phyloP scores from a whole-genome alignment of 2,329 filamentous ascomycete genomes.

The Venturia aucupariae region DNA sequence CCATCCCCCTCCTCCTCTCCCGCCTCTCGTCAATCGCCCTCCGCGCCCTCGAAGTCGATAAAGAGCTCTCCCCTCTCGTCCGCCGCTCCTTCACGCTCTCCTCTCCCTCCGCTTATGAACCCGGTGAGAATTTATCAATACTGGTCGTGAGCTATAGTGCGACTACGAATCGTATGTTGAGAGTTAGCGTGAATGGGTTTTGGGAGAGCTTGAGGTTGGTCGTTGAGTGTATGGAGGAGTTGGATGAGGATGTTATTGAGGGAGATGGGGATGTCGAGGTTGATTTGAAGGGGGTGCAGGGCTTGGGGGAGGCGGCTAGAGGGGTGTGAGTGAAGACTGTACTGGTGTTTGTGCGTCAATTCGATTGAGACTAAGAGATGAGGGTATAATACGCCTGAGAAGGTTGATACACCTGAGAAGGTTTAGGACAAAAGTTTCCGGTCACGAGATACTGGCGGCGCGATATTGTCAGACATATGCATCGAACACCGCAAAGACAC shows the following conservation, averaged over 20 bases:
- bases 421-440: no score
- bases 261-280: constrained; percentile 32
- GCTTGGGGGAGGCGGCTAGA: not conserved
- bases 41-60: constrained; percentile 70
- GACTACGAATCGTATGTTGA: constrained; percentile 90
- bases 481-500: no score
- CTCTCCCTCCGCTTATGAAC: constrained; percentile 14
- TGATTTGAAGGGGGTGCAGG: constrained; percentile 15
- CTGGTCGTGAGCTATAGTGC: constrained; percentile 72
- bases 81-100: constrained; percentile 57
- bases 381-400: no score
- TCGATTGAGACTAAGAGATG: no score
- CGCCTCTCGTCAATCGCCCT: constrained; percentile 70
- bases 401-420: no score
- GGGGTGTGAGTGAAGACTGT: not conserved
- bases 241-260: constrained; percentile 74
- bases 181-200: constrained; percentile 92
- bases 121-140: constrained; percentile 27
- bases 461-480: no score
- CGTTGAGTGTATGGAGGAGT: constrained; percentile 78
- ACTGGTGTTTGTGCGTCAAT: no score
- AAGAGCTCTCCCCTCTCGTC: constrained; percentile 80
- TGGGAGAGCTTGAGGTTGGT: constrained; percentile 84
- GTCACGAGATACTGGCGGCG: no score
- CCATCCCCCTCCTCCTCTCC: constrained; percentile 62